Evolutionary conservation across 768 basidiomycete genomes (phyloP).

Genomic region (Clitopilus passeckerianus): DNA sequence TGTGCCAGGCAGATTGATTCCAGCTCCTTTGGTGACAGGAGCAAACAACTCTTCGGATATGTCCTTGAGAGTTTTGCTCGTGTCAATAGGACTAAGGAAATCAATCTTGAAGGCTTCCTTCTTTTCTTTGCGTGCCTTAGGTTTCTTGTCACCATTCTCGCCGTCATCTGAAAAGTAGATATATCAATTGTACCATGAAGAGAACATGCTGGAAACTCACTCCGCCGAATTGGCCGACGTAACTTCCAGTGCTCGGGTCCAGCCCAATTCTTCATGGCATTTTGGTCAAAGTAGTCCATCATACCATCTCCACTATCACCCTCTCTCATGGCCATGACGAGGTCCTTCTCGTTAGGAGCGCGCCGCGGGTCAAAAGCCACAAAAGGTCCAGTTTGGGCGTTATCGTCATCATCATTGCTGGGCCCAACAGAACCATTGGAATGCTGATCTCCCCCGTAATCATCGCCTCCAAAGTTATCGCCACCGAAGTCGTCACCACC

Average conservation of each 20-base stretch:
- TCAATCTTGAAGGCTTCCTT: slow-evolving; percentile 85
- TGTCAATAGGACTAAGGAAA: slow-evolving; percentile 55
- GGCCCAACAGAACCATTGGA: slow-evolving; percentile 42
- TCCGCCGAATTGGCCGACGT: slow-evolving; percentile 70
- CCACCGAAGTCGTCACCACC: slow-evolving; percentile 27
- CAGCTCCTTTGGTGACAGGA: slow-evolving; percentile 63
- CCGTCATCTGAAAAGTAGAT: slow-evolving; percentile 21
- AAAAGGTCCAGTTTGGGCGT: slow-evolving; percentile 35
- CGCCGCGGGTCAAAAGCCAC: slow-evolving; percentile 84
- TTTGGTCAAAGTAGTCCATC: slow-evolving; percentile 89
- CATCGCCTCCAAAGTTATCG: slow-evolving; percentile 22
- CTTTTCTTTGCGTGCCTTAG: slow-evolving; percentile 55
- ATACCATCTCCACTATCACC: slow-evolving; percentile 49
- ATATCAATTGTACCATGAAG: background rate
- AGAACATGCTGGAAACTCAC: slow-evolving; percentile 36
- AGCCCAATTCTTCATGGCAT: slow-evolving; percentile 91
- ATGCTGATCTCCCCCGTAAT: slow-evolving; percentile 35
- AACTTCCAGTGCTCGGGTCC: slow-evolving; percentile 99
- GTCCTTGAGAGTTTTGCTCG: slow-evolving; percentile 55
- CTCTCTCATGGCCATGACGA: slow-evolving; percentile 83
- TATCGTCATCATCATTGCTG: slow-evolving; percentile 33
- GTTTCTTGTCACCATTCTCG: slow-evolving; percentile 38
- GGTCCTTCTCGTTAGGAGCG: slow-evolving; percentile 70
- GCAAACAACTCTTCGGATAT: slow-evolving; percentile 72
- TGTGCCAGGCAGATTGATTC: slow-evolving; percentile 64